phyloP scores from a whole-genome alignment of 495 filamentous ascomycete genomes.

The Daldinia grandis region DNA sequence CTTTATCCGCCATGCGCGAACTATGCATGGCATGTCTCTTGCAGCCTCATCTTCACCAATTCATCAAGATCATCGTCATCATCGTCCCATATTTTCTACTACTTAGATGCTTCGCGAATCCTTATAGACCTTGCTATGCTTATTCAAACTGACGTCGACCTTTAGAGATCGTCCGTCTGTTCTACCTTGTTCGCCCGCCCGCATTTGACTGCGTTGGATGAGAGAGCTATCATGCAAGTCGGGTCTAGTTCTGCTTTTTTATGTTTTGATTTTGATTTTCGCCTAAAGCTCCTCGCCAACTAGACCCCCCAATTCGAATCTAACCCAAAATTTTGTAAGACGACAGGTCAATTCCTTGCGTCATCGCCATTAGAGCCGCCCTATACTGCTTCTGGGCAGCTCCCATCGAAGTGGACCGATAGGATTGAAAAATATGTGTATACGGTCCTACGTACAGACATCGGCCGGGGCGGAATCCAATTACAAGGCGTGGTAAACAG shows the following conservation, averaged over 20 bases:
- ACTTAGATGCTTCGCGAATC: constrained; percentile 24
- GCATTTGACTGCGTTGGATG: constrained; percentile 29
- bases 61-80: constrained; percentile 36
- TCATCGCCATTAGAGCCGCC: constrained; percentile 38
- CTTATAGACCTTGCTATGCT: neutral
- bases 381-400: constrained; percentile 29
- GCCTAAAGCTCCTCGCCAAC: constrained; percentile 37
- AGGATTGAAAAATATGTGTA: constrained; percentile 1
- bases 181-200: constrained; percentile 28
- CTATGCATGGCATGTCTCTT: constrained; percentile 37
- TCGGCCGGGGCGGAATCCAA: constrained; percentile 9
- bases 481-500: neutral
- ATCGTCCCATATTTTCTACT: constrained; percentile 25
- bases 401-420: neutral
- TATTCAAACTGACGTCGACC: constrained; percentile 17
- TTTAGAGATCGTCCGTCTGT: constrained; percentile 22
- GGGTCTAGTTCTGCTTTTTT: constrained; percentile 23
- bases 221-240: constrained; percentile 27
- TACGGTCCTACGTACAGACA: neutral
- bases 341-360: constrained; percentile 42
- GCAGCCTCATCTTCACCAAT: constrained; percentile 41
- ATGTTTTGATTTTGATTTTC: constrained; percentile 26
- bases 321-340: constrained; percentile 28
- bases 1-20: constrained; percentile 36
- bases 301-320: constrained; percentile 29